phyloP scores from a whole-genome alignment of 108 stramenopile genomes.

The Chaetoceros muelleri region DNA sequence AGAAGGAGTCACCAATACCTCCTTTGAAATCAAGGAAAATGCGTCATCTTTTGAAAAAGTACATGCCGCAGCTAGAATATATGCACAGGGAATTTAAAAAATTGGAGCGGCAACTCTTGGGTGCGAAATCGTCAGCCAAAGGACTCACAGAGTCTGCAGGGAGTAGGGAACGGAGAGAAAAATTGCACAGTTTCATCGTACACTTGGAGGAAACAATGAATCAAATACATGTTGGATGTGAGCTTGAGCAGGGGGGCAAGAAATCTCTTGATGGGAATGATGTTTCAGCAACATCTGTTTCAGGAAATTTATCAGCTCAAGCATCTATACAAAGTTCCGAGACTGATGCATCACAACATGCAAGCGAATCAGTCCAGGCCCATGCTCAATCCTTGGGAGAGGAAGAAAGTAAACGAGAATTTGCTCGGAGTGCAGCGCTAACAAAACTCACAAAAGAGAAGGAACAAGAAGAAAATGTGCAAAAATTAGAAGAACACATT shows the following conservation, averaged over 20 bases:
- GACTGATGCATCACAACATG: not conserved
- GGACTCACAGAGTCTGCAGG: slow-evolving; percentile 48
- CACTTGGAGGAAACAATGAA: slow-evolving; percentile 73
- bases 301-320: slow-evolving; percentile 10
- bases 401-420: slow-evolving; percentile 13
- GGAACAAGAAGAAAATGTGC: slow-evolving; percentile 62
- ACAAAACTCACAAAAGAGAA: slow-evolving; percentile 40
- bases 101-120: slow-evolving; percentile 66
- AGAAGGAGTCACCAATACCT: slow-evolving; percentile 9
- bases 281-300: not conserved
- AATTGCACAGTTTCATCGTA: slow-evolving; percentile 73
- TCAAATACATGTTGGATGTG: slow-evolving; percentile 55
- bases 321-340: slow-evolving; percentile 1
- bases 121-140: slow-evolving; percentile 37
- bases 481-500: slow-evolving; percentile 80
- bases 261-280: not conserved
- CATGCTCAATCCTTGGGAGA: not conserved
- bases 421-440: slow-evolving; percentile 26
- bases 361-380: not conserved
- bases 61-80: slow-evolving; percentile 60
- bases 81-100: slow-evolving; percentile 79
- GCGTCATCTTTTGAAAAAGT: slow-evolving; percentile 49
- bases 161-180: slow-evolving; percentile 67
- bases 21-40: slow-evolving; percentile 46
- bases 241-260: slow-evolving; percentile 27